Evolutionary conservation across 1,284 basidiomycete species (phyloP).

Genomic region (Cryptococcus jaspeensis): DNA sequence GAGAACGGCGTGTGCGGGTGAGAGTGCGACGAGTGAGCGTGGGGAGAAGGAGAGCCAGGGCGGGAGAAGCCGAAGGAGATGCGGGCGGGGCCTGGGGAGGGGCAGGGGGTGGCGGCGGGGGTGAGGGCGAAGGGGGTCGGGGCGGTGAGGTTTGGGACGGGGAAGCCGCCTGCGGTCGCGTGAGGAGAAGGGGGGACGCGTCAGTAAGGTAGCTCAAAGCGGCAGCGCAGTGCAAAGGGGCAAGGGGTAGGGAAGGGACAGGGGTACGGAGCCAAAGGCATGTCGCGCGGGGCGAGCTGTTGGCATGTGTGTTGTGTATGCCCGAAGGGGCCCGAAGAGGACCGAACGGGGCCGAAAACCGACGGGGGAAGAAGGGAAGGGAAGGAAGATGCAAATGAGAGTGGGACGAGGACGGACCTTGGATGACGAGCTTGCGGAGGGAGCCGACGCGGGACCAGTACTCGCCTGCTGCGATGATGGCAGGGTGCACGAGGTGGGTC

Average conservation of each 20-base stretch:
- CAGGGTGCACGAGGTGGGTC: slow-evolving; percentile 41
- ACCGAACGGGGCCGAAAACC: background rate
- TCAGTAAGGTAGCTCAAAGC: background rate
- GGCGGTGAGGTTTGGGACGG: slow-evolving; percentile 39
- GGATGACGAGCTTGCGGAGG: slow-evolving; percentile 31
- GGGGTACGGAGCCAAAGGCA: no score
- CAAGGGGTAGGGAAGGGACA: no score
- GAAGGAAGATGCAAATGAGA: background rate
- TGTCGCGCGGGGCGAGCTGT: no score
- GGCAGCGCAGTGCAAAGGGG: no score
- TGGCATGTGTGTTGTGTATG: slow-evolving; percentile 1
- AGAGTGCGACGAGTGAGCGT: background rate
- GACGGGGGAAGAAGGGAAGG: background rate
- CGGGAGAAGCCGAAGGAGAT: slow-evolving; percentile 15
- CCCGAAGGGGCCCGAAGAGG: no score
- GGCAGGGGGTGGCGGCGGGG: slow-evolving; percentile 32
- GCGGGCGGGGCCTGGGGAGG: slow-evolving; percentile 27
- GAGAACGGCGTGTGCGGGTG: slow-evolving; percentile 6
- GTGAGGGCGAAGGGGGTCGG: slow-evolving; percentile 41
- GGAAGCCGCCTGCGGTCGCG: slow-evolving; percentile 37
- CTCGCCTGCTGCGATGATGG: slow-evolving; percentile 40
- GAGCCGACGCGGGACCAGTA: slow-evolving; percentile 30
- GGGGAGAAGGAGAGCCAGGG: slow-evolving; percentile 6
- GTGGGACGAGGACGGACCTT: slow-evolving; percentile 23
- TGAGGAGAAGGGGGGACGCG: background rate